Percentiles rank a stretch among this genome's conserved stretches.
Conservation (phyloP, 1,284 basidiomycete species). For the Ganoderma meredithae region DNA sequence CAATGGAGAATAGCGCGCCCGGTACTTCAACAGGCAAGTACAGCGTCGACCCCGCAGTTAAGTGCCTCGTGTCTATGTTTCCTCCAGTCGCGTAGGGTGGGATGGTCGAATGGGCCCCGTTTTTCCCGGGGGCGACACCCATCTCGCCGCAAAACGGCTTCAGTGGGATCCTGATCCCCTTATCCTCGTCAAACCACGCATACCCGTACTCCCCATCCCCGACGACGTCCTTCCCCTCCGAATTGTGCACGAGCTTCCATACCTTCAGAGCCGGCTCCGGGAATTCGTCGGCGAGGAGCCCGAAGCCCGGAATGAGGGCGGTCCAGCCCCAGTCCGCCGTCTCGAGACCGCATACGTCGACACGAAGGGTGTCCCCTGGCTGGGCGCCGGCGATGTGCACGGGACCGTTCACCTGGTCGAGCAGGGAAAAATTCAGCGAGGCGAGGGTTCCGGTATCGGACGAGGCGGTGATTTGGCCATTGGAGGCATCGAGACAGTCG, state of each 20-base stretch:
- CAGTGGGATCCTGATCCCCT: slow-evolving; percentile 55
- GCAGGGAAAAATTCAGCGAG: slow-evolving; percentile 52
- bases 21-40: slow-evolving; percentile 67
- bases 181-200: slow-evolving; percentile 57
- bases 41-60: slow-evolving; percentile 58
- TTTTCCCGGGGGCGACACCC: slow-evolving; percentile 64
- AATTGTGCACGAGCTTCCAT: slow-evolving; percentile 50
- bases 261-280: slow-evolving; percentile 58
- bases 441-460: slow-evolving; percentile 48
- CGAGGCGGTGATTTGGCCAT: slow-evolving; percentile 60
- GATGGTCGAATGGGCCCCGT: slow-evolving; percentile 64
- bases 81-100: slow-evolving; percentile 69
- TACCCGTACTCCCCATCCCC: slow-evolving; percentile 42
- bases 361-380: slow-evolving; percentile 64
- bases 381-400: slow-evolving; percentile 56
- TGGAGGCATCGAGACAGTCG: slow-evolving; percentile 68
- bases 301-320: slow-evolving; percentile 64
- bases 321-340: slow-evolving; percentile 71
- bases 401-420: slow-evolving; percentile 67
- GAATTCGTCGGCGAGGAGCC: slow-evolving; percentile 63
- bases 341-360: slow-evolving; percentile 60
- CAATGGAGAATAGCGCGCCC: slow-evolving; percentile 66
- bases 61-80: slow-evolving; percentile 66
- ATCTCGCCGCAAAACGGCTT: slow-evolving; percentile 69
- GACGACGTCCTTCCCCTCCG: slow-evolving; percentile 28